Percentiles rank a stretch among this genome's conserved stretches.
phyloP scores from a whole-genome alignment of 2,329 filamentous ascomycete species.

The Neofusicoccum cordaticola region DNA sequence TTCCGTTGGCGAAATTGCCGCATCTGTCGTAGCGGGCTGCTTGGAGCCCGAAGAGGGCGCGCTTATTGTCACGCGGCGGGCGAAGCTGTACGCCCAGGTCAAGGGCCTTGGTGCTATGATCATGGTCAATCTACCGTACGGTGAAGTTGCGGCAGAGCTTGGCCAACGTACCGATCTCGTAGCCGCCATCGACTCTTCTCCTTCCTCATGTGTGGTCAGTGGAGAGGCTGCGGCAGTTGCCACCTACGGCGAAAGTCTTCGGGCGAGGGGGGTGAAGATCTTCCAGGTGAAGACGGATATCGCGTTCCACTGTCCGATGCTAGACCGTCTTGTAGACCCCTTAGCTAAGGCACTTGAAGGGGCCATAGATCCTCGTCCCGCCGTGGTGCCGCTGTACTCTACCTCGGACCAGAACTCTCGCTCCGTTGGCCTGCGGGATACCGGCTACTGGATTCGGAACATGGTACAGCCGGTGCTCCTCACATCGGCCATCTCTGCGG shows the following conservation, averaged over 20 bases:
- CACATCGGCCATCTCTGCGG: constrained; percentile 34
- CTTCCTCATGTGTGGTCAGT: constrained; percentile 36
- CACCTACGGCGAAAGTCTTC: too few relatives aligned
- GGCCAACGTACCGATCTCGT: constrained; percentile 25
- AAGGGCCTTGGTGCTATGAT: constrained; percentile 32
- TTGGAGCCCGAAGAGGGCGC: constrained; percentile 35
- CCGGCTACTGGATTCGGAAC: constrained; percentile 39
- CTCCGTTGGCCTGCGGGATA: constrained; percentile 24
- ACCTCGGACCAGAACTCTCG: constrained; percentile 31
- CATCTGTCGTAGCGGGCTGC: constrained; percentile 34
- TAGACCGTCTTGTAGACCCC: constrained; percentile 30
- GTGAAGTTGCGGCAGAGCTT: constrained; percentile 27
- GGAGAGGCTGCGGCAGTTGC: constrained; percentile 29
- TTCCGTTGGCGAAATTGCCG: constrained; percentile 44
- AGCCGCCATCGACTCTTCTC: constrained; percentile 37
- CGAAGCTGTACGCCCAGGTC: constrained; percentile 30
- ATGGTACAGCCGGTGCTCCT: constrained; percentile 40
- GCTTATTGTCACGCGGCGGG: constrained; percentile 34
- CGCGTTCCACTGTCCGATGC: constrained; percentile 41
- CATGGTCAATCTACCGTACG: constrained; percentile 32
- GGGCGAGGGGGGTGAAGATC: too few relatives aligned
- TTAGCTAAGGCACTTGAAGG: constrained; percentile 26
- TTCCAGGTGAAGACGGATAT: constrained; percentile 31
- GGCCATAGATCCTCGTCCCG: constrained; percentile 22
- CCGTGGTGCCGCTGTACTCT: constrained; percentile 33